These are phyloP conservation scores for Sphaerulina populicola DNA, from an alignment of 2,329 filamentous ascomycete genomes.

Conservation along the genomic window DNA sequence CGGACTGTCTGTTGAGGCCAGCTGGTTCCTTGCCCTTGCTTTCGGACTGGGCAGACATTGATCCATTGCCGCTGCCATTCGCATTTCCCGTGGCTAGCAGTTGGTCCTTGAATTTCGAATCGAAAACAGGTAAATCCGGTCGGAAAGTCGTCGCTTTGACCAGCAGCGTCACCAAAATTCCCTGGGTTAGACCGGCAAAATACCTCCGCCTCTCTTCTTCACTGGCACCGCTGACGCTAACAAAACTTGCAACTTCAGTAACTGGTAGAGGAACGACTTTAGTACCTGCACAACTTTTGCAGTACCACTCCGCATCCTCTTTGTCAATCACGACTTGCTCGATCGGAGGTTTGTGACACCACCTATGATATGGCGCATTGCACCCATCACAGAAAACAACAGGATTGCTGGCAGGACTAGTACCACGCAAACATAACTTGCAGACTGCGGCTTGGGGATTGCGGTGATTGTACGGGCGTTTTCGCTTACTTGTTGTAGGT, in stretches of 20 bases:
- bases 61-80: constrained; percentile 8
- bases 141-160: constrained; percentile 53
- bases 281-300: constrained; percentile 51
- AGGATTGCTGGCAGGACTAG: constrained; percentile 64
- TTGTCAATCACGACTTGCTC: constrained; percentile 60
- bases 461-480: constrained; percentile 48
- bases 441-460: constrained; percentile 56
- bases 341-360: constrained; percentile 69
- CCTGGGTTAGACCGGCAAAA: constrained; percentile 52
- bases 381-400: constrained; percentile 83
- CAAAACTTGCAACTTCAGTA: constrained; percentile 36
- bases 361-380: constrained; percentile 70
- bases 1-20: neutral
- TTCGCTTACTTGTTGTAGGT: constrained; percentile 44
- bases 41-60: neutral
- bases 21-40: neutral
- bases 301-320: constrained; percentile 63
- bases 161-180: constrained; percentile 56
- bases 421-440: constrained; percentile 62
- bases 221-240: constrained; percentile 33
- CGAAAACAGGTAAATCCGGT: constrained; percentile 59
- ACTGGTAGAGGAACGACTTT: constrained; percentile 37
- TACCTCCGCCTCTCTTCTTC: constrained; percentile 38
- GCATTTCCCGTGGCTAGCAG: neutral
- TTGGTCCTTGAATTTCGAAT: constrained; percentile 28